Base-by-base conservation (phyloP, 1,284 basidiomycete genomes). In the Microbotryum violaceum region DNA sequence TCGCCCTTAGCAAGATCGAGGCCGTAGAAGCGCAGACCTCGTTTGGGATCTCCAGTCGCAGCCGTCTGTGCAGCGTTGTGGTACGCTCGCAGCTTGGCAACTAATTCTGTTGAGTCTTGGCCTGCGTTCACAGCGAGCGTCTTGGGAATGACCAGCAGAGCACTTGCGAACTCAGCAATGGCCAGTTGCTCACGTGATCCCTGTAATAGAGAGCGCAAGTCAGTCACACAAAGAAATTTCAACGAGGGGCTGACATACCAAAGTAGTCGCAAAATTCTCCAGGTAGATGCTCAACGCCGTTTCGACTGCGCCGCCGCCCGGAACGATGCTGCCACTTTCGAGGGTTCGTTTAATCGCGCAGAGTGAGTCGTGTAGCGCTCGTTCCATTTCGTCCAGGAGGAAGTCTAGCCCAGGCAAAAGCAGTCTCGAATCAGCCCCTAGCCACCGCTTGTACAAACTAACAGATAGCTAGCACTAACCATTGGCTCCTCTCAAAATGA, bases 321-420 rank as follows among this genome's bases (percentile, higher is more conserved):
- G 93, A 20, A 98, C 94, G 25, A 98, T 93, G 18, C 87, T 80
- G 10, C 94, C 94, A 71, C 90, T 93, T 80, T 99, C 96, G 57
- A 98, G 80, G 4, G 96, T 98, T 61, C 96, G 84, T 80, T 99
- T 99, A 79, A 98, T 90, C 71, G 97, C 85, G 49, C 88, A 93
- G 60, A 98, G 78, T 1, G 90, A 89, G 77, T 99, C 96, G 75
- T 99, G 96, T 70, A 99, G 77, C 1, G 91, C 86, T 44, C 96
- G 82, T 79, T 99, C 96, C 96, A 98, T 98, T 81, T 99, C 96
- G 76, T 99, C 96, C 68, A 98, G 79, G 87, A 98, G 91, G 77
- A 97, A 98, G 78, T 99, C 96, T 73, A 57, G 9, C 14, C 16
- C 37, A 18, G 14, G 37, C 2, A 10, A 42, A 16, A 42, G 12